Evolutionary conservation across 768 basidiomycete genomes (phyloP).

Genomic region (Russula foetens): DNA sequence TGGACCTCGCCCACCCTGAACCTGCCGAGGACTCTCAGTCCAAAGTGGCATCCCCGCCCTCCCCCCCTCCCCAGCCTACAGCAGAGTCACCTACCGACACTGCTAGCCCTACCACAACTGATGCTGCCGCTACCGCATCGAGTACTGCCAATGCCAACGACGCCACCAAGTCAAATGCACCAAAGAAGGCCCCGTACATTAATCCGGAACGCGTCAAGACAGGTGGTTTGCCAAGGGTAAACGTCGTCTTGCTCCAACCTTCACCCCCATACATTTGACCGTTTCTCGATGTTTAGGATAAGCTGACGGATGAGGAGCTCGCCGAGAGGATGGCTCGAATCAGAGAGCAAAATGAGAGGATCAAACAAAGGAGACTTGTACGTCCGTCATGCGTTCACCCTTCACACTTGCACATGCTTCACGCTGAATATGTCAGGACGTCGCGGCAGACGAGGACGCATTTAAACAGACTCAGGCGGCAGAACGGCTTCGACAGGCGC

Average conservation of each 20-base stretch:
- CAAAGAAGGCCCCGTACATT: constrained; percentile 61
- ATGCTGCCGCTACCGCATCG: neutral
- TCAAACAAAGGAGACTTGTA: constrained; percentile 60
- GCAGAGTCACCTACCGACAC: neutral
- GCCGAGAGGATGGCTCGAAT: constrained; percentile 62
- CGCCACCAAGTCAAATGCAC: constrained; percentile 22
- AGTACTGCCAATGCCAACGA: constrained; percentile 19
- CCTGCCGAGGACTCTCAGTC: constrained; percentile 26
- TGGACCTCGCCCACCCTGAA: constrained; percentile 50
- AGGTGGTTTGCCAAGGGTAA: constrained; percentile 64
- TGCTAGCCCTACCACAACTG: neutral
- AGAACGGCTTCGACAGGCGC: constrained; percentile 50
- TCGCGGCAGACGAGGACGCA: constrained; percentile 73
- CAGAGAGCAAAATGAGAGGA: constrained; percentile 66
- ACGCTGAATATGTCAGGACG: constrained; percentile 41
- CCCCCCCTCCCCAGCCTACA: constrained; percentile 9
- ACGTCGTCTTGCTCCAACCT: constrained; percentile 13
- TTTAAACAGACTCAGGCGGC: constrained; percentile 62
- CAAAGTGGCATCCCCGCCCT: constrained; percentile 17
- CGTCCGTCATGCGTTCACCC: constrained; percentile 21
- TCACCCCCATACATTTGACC: neutral
- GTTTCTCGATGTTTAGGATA: constrained; percentile 40
- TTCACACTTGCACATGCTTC: neutral
- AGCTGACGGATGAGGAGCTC: constrained; percentile 59
- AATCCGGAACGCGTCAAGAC: constrained; percentile 82